Conservation (phyloP, 345 rosid genomes). For the Sisymbrium irio region DNA sequence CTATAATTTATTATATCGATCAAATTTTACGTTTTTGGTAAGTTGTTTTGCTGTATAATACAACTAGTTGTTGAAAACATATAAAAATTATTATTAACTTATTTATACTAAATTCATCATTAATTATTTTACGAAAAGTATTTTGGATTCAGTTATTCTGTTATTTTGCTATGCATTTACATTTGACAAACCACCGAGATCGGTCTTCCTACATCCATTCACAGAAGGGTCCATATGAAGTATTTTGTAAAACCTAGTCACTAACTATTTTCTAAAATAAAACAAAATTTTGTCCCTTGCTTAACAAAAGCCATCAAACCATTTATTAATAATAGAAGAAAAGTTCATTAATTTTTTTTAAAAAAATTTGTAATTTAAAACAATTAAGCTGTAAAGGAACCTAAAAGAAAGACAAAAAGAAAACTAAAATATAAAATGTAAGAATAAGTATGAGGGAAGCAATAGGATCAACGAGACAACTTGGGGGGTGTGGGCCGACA, state of each 20-base stretch:
- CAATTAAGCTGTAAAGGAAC: constrained; percentile 12
- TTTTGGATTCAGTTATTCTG: neutral
- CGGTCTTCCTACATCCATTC: neutral
- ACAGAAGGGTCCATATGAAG: neutral
- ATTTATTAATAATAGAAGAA: neutral
- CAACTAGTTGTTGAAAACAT: neutral
- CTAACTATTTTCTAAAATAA: neutral
- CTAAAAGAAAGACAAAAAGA: constrained; percentile 22
- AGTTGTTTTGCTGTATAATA: neutral
- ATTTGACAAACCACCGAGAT: too few relatives aligned
- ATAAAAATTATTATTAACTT: too few relatives aligned
- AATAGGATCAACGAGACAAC: constrained; percentile 35
- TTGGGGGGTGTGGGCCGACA: constrained; percentile 38
- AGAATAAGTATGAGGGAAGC: constrained; percentile 36
- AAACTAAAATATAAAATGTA: neutral
- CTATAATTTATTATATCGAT: neutral
- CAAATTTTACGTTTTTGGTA: neutral
- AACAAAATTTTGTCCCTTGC: neutral
- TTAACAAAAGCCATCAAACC: neutral
- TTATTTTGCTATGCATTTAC: too few relatives aligned
- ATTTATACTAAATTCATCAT: too few relatives aligned
- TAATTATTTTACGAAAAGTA: too few relatives aligned
- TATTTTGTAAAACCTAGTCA: neutral
- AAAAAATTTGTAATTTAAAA: neutral
- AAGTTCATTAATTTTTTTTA: neutral